Evolutionary conservation across 495 filamentous ascomycete genomes (phyloP).

Genomic region (Lasiosphaeris hirsuta): DNA sequence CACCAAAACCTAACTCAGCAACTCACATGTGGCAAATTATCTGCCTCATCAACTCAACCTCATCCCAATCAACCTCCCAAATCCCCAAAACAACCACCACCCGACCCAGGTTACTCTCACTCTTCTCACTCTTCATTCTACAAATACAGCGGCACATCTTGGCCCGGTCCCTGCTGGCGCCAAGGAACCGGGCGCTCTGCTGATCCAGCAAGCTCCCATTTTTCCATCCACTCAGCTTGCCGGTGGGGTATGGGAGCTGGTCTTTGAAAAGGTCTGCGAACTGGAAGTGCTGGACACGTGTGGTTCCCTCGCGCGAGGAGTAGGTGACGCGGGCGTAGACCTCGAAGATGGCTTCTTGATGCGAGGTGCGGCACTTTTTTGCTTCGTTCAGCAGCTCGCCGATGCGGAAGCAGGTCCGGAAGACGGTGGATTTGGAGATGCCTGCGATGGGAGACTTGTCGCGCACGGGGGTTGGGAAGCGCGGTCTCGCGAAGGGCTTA

Average conservation of each 20-base stretch:
- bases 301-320: constrained; percentile 44
- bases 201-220: constrained; percentile 43
- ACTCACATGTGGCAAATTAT: constrained; percentile 17
- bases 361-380: constrained; percentile 26
- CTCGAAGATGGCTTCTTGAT: constrained; percentile 52
- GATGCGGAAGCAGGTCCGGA: constrained; percentile 61
- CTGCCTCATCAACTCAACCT: constrained; percentile 41
- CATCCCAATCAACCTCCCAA: constrained; percentile 50
- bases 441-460: constrained; percentile 54
- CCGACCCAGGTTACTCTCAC: constrained; percentile 35
- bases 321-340: constrained; percentile 55
- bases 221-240: constrained; percentile 48
- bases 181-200: constrained; percentile 44
- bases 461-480: constrained; percentile 46
- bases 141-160: constrained; percentile 54
- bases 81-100: constrained; percentile 50
- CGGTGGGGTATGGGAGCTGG: constrained; percentile 49
- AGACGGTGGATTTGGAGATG: constrained; percentile 40
- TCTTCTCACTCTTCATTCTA: constrained; percentile 43
- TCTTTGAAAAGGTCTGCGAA: constrained; percentile 59
- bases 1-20: background rate
- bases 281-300: constrained; percentile 54
- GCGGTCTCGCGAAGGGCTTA: constrained; percentile 42
- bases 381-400: constrained; percentile 53
- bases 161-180: background rate